Base-by-base conservation (phyloP, 495 filamentous ascomycete genomes). In the Penicillium turbatum region DNA sequence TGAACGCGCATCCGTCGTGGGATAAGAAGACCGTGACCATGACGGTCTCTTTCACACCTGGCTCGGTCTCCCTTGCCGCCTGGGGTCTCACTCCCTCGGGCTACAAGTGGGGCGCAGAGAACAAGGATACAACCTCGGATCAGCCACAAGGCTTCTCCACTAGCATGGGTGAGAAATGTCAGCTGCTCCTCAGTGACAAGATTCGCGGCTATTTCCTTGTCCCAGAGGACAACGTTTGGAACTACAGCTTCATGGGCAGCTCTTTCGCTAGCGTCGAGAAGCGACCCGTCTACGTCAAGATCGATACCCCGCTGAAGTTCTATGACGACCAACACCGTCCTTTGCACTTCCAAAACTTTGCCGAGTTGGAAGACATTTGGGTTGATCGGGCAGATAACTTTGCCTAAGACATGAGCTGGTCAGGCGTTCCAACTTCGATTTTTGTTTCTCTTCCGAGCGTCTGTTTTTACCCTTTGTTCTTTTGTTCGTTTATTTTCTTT, bases 1-100 rank as follows among this genome's bases (percentile, higher is more conserved):
- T 97, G 80, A 85, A 88, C 50, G 71, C 83, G 0, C 91, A 99
- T 70, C 64, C 81, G 0, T 80, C 82, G 30, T 97, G 90, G 92
- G 89, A 95, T 70, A 92, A 93, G 79, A 90, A 95, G 73, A 96
- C 90, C 5, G 83, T 97, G 53, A 96, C 89, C 34, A 90, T 99
- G 81, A 93, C 92, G 11, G 92, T 97, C 30, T 89, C 92, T 17
- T 99, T 99, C 78, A 97, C 95, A 5, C 95, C 95, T n/a, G 95
- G 95, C 52, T 96, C 91, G 44, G 95, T 97, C 37, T 96, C 92
- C 2, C 82, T 99, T 39, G 86, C 90, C 2, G 91, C 93, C 21
- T 99, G 90, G 87, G 84, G 85, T 13, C 82, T 97, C 29, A 96
- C 90, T 2, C 92, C 95, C 5, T 70, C 85, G 36, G 95, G 95